Percentiles rank a stretch among this genome's conserved stretches.
These are phyloP conservation scores for Epichloe elymi DNA, from an alignment of 2,329 filamentous ascomycete genomes.

Conservation along the genomic window DNA sequence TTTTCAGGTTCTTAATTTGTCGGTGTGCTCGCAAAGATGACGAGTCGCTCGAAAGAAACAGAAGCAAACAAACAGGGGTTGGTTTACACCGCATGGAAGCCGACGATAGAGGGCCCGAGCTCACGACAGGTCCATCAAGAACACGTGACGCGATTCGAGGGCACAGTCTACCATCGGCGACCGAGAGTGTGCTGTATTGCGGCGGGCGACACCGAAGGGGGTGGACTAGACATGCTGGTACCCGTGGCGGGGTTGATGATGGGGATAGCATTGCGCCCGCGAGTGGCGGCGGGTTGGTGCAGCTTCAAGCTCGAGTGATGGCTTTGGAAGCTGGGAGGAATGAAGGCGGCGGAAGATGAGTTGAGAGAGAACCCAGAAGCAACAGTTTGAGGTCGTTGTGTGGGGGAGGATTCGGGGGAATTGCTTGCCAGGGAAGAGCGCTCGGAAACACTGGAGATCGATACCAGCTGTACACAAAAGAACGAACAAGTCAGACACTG, in stretches of 20 bases:
- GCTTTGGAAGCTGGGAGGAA: slow-evolving; percentile 52
- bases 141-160: slow-evolving; percentile 16
- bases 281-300: slow-evolving; percentile 80
- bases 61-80: slow-evolving; percentile 13
- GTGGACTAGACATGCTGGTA: slow-evolving; percentile 76
- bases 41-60: slow-evolving; percentile 20
- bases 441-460: slow-evolving; percentile 86
- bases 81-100: slow-evolving; percentile 21
- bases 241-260: slow-evolving; percentile 95
- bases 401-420: slow-evolving; percentile 87
- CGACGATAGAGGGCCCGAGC: slow-evolving; percentile 21
- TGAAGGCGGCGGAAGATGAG: slow-evolving; percentile 52
- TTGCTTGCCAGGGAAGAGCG: slow-evolving; percentile 90
- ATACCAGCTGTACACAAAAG: slow-evolving; percentile 54
- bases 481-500: slow-evolving; percentile 20
- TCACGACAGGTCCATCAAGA: slow-evolving; percentile 19
- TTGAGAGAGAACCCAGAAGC: slow-evolving; percentile 65
- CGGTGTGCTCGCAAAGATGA: slow-evolving; percentile 38
- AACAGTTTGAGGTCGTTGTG: slow-evolving; percentile 73
- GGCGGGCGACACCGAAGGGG: slow-evolving; percentile 53
- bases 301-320: slow-evolving; percentile 61
- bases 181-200: slow-evolving; percentile 44
- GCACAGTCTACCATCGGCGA: slow-evolving; percentile 37
- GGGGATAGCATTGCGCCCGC: slow-evolving; percentile 87
- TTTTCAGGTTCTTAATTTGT: slow-evolving; percentile 25